These are phyloP conservation scores for Pyrenochaeta sp. DNA, from an alignment of 2,329 filamentous ascomycete species.

Conservation along the genomic window DNA sequence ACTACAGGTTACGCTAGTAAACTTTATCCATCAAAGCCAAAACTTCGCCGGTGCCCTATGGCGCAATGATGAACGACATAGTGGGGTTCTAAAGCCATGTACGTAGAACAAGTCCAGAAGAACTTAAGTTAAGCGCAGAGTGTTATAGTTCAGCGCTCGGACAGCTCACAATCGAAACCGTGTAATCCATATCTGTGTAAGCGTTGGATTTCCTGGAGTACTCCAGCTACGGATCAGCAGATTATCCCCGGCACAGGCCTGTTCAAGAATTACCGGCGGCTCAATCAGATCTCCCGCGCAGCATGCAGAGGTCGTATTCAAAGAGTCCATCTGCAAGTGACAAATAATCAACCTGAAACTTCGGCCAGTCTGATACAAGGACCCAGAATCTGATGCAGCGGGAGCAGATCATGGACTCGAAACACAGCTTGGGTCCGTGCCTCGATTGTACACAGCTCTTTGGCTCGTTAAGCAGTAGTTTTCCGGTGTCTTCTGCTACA, in stretches of 20 bases:
- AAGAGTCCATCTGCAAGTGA: slow-evolving; percentile 30
- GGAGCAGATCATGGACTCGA: slow-evolving; percentile 43
- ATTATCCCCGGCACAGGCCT: slow-evolving; percentile 8
- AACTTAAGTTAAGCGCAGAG: slow-evolving; percentile 6
- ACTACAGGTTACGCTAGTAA: slow-evolving; percentile 21
- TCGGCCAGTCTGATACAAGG: slow-evolving; percentile 43
- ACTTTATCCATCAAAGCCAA: slow-evolving; percentile 19
- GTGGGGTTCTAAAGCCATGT: slow-evolving; percentile 7
- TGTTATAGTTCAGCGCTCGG: slow-evolving; percentile 2
- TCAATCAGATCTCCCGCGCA: slow-evolving; percentile 21
- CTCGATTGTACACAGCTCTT: neutral
- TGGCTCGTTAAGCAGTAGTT: neutral
- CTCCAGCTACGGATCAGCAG: slow-evolving; percentile 9
- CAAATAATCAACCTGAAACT: slow-evolving; percentile 45
- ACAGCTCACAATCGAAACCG: neutral
- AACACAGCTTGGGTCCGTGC: slow-evolving; percentile 29
- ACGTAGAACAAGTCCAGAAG: slow-evolving; percentile 22
- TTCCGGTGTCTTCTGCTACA: neutral
- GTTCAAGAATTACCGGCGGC: slow-evolving; percentile 21
- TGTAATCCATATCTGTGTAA: slow-evolving; percentile 8
- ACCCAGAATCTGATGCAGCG: slow-evolving; percentile 42
- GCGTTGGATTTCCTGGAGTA: slow-evolving; percentile 9
- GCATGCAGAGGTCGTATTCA: slow-evolving; percentile 14
- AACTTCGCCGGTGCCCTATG: slow-evolving; percentile 10
- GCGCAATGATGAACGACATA: slow-evolving; percentile 15